phyloP scores from a whole-genome alignment of 352 stramenopile species.

The Phytophthora idaei region DNA sequence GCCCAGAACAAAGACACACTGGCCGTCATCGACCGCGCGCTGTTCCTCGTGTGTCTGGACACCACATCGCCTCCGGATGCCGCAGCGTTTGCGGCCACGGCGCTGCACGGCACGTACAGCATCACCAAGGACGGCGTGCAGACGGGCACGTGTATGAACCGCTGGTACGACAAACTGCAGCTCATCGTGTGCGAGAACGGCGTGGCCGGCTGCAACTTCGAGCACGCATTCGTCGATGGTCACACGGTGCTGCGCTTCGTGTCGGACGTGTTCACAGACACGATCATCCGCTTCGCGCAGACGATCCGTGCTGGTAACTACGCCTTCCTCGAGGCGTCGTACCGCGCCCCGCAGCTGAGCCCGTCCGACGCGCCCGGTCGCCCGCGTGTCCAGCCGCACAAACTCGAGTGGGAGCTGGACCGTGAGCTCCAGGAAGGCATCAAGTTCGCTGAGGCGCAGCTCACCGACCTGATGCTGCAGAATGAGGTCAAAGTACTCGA shows the following conservation, averaged over 20 bases:
- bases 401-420: slow-evolving; percentile 91
- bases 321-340: slow-evolving; percentile 77
- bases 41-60: slow-evolving; percentile 96
- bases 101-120: slow-evolving; percentile 93
- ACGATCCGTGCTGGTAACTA: slow-evolving; percentile 90
- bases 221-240: slow-evolving; percentile 97
- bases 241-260: slow-evolving; percentile 94
- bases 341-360: slow-evolving; percentile 67
- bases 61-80: slow-evolving; percentile 85
- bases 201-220: slow-evolving; percentile 96
- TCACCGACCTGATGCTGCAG: slow-evolving; percentile 94
- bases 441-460: slow-evolving; percentile 91
- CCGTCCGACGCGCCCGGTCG: slow-evolving; percentile 40
- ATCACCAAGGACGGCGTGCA: slow-evolving; percentile 75
- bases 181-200: slow-evolving; percentile 95
- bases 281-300: slow-evolving; percentile 93
- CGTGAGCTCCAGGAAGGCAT: slow-evolving; percentile 88
- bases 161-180: slow-evolving; percentile 98
- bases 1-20: slow-evolving; percentile 81
- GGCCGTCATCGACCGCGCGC: slow-evolving; percentile 89
- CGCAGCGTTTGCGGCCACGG: slow-evolving; percentile 79
- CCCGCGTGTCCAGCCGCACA: slow-evolving; percentile 81
- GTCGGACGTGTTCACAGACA: slow-evolving; percentile 92
- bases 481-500: slow-evolving; percentile 95
- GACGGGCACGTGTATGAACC: slow-evolving; percentile 95